These are phyloP conservation scores for Haberlea rhodopensis DNA, from an alignment of 257 asterid species.

Conservation along the genomic window DNA sequence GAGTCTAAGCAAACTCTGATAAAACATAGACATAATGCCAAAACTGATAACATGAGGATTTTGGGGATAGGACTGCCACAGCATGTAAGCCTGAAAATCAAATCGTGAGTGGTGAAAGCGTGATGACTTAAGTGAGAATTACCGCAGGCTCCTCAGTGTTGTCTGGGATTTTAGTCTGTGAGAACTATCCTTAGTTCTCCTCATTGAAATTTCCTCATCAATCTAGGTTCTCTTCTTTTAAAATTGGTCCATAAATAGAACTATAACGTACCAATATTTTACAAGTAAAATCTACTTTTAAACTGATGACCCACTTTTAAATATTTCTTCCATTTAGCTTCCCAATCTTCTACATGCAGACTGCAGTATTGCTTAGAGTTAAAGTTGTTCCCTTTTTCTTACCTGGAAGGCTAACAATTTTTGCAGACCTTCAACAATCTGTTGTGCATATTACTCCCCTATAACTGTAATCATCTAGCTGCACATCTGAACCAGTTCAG, in stretches of 20 bases:
- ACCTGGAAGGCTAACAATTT: slow-evolving; percentile 13
- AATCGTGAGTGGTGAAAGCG: slow-evolving; percentile 7
- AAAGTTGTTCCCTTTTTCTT: slow-evolving; percentile 9
- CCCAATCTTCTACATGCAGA: neutral
- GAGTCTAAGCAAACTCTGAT: slow-evolving; percentile 2
- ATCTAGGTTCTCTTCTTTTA: neutral
- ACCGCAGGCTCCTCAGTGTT: neutral
- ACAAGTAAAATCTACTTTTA: neutral
- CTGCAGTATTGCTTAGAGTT: slow-evolving; percentile 7
- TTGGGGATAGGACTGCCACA: neutral
- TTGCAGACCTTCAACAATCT: neutral
- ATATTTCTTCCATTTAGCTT: slow-evolving; percentile 1
- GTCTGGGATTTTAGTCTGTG: slow-evolving; percentile 8
- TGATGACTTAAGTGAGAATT: neutral
- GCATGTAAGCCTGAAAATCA: slow-evolving; percentile 7
- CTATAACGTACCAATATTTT: neutral
- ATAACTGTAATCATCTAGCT: slow-evolving; percentile 4
- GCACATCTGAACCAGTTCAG: slow-evolving; percentile 11
- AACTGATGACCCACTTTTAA: slow-evolving; percentile 3
- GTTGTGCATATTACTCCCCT: neutral
- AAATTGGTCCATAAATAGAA: slow-evolving; percentile 4
- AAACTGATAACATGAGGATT: neutral
- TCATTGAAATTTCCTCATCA: neutral
- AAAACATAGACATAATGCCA: slow-evolving; percentile 1
- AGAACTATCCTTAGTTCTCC: slow-evolving; percentile 1